These are phyloP conservation scores for Salix udensis DNA, from an alignment of 345 rosid genomes.

Conservation along the genomic window DNA sequence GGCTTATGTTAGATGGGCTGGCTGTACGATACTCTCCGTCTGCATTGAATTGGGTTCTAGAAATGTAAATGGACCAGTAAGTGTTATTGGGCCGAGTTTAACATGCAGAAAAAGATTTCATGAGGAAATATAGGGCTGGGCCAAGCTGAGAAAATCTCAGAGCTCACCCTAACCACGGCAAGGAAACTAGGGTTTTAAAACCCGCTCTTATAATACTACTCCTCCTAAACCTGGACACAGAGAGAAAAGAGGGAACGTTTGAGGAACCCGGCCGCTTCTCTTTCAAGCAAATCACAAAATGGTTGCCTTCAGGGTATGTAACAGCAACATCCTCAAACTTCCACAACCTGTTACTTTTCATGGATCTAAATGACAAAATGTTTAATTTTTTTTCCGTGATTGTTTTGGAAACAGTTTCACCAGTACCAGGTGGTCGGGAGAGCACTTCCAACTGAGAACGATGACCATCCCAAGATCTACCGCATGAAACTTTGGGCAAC, in stretches of 20 bases:
- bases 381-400: not conserved
- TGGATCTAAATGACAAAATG: not conserved
- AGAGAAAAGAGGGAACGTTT: not conserved
- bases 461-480: conserved; percentile 54
- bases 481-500: conserved; percentile 65
- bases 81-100: not conserved
- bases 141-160: not conserved
- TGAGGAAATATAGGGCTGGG: not conserved
- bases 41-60: not conserved
- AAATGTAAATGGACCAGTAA: not conserved
- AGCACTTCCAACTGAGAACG: conserved; percentile 55
- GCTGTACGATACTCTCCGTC: not conserved
- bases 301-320: not conserved
- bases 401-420: conserved; percentile 36
- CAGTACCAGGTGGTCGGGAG: conserved; percentile 69
- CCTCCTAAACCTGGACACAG: not conserved
- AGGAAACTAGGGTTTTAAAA: not conserved
- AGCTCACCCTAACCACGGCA: not conserved
- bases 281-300: not conserved
- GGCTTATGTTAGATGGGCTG: not conserved
- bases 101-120: not conserved
- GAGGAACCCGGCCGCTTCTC: not conserved
- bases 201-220: not conserved
- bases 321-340: too few species aligned
- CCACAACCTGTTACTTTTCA: not conserved